These are phyloP conservation scores for Dryas alaskensis DNA, from an alignment of 306 rosid species.

Conservation along the genomic window DNA sequence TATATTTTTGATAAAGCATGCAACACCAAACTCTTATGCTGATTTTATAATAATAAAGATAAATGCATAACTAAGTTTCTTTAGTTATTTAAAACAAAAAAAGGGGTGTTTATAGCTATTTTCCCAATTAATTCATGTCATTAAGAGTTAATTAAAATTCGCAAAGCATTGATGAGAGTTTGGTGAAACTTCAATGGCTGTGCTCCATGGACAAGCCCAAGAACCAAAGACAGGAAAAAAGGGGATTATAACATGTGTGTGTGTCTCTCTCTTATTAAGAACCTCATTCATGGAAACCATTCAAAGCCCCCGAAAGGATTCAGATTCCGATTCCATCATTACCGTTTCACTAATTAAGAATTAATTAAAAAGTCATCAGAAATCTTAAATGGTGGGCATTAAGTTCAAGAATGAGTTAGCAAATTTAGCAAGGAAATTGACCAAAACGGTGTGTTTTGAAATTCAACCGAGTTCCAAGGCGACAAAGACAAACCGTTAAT, in stretches of 20 bases:
- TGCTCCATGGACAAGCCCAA: neutral
- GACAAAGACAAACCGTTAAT: constrained; percentile 3
- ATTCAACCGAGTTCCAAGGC: neutral
- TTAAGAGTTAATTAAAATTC: neutral
- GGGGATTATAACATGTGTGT: neutral
- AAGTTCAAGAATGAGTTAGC: neutral
- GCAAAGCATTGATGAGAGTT: neutral
- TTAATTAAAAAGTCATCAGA: neutral
- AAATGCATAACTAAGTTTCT: too few relatives aligned
- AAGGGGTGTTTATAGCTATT: neutral
- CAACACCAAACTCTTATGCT: too few relatives aligned
- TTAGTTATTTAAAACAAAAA: too few relatives aligned
- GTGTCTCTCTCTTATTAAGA: neutral
- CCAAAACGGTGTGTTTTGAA: neutral
- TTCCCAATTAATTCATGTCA: too few relatives aligned
- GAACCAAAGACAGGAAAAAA: too few relatives aligned
- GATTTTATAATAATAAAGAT: too few relatives aligned
- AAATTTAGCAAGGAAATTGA: neutral
- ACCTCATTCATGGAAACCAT: too few relatives aligned
- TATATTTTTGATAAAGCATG: too few relatives aligned
- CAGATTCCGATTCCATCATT: neutral
- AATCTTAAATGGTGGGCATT: neutral
- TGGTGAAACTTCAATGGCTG: neutral
- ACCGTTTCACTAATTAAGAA: neutral
- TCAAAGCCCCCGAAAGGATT: neutral